Conservation (phyloP, 768 basidiomycete species). For the Rhodotorula taiwanensis region DNA sequence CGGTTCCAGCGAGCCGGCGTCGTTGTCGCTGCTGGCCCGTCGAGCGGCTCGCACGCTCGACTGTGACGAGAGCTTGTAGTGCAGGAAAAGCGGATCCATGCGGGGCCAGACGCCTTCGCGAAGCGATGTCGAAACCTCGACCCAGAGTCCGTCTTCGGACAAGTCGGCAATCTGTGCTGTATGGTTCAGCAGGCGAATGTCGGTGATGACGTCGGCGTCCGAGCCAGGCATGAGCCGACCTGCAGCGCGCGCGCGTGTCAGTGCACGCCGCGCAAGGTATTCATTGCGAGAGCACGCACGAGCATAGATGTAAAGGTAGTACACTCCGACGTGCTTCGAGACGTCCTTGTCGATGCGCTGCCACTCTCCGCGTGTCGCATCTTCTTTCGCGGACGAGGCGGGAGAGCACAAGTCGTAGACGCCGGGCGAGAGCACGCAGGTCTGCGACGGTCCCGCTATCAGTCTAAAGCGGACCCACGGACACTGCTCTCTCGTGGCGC, state of each 20-base stretch:
- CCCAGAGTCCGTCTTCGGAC: conserved; percentile 9
- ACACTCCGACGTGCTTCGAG: conserved; percentile 57
- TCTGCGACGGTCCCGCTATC: conserved; percentile 1
- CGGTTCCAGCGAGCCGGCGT: conserved; percentile 49
- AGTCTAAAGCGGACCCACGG: too few relatives aligned
- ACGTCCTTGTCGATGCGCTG: conserved; percentile 77
- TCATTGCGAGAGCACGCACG: conserved; percentile 4
- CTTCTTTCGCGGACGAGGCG: conserved; percentile 32
- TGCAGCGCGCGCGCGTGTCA: neutral
- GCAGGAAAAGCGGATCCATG: conserved; percentile 22
- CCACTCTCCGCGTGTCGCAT: conserved; percentile 59
- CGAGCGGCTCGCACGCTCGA: conserved; percentile 51
- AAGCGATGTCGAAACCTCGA: conserved; percentile 70
- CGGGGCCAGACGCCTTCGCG: conserved; percentile 57
- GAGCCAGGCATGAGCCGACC: conserved; percentile 11
- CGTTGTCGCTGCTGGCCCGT: conserved; percentile 49
- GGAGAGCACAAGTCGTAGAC: conserved; percentile 39
- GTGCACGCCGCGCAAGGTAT: neutral
- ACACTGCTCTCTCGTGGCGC: too few relatives aligned
- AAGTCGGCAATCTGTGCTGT: conserved; percentile 78
- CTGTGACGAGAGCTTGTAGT: conserved; percentile 54
- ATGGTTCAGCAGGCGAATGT: conserved; percentile 44
- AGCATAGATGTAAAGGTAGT: conserved; percentile 54
- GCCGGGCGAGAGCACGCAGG: conserved; percentile 35
- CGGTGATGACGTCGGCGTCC: conserved; percentile 10